phyloP scores from a whole-genome alignment of 305 asterid species.

The Fraxinus baroniana region DNA sequence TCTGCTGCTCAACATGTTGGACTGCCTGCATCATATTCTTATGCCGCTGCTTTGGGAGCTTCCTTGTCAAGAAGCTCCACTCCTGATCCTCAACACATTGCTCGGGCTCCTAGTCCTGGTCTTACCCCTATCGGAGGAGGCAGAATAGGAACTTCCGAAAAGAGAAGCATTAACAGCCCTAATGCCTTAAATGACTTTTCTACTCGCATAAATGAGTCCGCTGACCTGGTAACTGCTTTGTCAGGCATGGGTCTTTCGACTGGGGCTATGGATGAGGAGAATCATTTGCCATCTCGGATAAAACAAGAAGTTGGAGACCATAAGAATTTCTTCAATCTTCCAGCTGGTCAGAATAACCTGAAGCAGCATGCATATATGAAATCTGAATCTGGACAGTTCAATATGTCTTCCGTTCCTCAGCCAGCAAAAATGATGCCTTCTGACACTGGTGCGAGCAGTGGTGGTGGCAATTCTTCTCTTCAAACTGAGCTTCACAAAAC shows the following conservation, averaged over 20 bases:
- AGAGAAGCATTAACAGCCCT: slow-evolving; percentile 59
- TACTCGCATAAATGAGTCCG: slow-evolving; percentile 55
- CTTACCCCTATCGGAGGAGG: slow-evolving; percentile 90
- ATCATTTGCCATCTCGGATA: slow-evolving; percentile 38
- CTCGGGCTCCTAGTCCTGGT: slow-evolving; percentile 90
- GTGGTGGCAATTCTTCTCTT: slow-evolving; percentile 37
- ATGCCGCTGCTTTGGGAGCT: slow-evolving; percentile 90
- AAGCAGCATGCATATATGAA: slow-evolving; percentile 57
- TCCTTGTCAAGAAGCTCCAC: slow-evolving; percentile 95
- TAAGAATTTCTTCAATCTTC: slow-evolving; percentile 52
- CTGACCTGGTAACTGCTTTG: slow-evolving; percentile 71
- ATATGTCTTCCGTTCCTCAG: slow-evolving; percentile 31
- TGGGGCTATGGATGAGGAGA: slow-evolving; percentile 56
- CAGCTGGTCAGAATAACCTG: slow-evolving; percentile 57
- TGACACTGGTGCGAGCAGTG: slow-evolving; percentile 40
- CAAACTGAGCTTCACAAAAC: slow-evolving; percentile 52
- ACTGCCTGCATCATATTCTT: slow-evolving; percentile 68
- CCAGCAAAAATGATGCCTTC: slow-evolving; percentile 33
- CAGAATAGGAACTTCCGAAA: slow-evolving; percentile 56
- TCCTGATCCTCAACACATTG: slow-evolving; percentile 83
- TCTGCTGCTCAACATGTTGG: slow-evolving; percentile 62
- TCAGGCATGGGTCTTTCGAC: slow-evolving; percentile 80
- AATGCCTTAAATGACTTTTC: slow-evolving; percentile 56
- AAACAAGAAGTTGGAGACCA: slow-evolving; percentile 55
- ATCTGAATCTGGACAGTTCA: slow-evolving; percentile 44